These are phyloP conservation scores for Thielaviopsis musarum DNA, from an alignment of 2,329 filamentous ascomycete species.

Conservation along the genomic window DNA sequence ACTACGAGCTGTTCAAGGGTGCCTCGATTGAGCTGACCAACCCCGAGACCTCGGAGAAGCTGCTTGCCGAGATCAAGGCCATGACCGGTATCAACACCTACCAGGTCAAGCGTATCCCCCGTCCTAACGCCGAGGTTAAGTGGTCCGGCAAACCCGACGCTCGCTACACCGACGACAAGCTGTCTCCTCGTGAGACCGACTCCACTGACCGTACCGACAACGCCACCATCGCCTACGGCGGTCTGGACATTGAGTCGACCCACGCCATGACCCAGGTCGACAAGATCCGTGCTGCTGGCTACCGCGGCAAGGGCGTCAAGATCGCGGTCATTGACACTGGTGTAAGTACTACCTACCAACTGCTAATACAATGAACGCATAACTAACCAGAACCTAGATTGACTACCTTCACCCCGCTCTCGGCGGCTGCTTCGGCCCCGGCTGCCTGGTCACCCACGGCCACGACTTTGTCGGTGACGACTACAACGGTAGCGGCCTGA, in stretches of 20 bases:
- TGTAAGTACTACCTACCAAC: slow-evolving; percentile 21
- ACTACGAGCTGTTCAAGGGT: slow-evolving; percentile 36
- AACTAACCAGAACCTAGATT: slow-evolving; percentile 21
- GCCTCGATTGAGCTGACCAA: slow-evolving; percentile 36
- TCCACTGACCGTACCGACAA: not conserved
- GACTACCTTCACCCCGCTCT: slow-evolving; percentile 48
- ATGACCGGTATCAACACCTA: slow-evolving; percentile 32
- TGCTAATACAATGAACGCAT: not conserved
- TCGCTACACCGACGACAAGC: slow-evolving; percentile 1
- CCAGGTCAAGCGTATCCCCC: slow-evolving; percentile 29
- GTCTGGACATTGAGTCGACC: slow-evolving; percentile 22
- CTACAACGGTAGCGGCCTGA: slow-evolving; percentile 22
- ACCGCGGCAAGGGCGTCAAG: slow-evolving; percentile 34
- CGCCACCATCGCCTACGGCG: not conserved
- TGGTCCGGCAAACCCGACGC: slow-evolving; percentile 23
- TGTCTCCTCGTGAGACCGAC: slow-evolving; percentile 2
- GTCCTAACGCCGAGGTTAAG: slow-evolving; percentile 26
- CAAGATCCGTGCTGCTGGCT: slow-evolving; percentile 30
- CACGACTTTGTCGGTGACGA: slow-evolving; percentile 40
- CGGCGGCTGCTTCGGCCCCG: slow-evolving; percentile 45
- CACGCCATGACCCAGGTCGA: slow-evolving; percentile 41
- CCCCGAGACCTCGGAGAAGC: slow-evolving; percentile 25
- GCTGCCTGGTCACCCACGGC: slow-evolving; percentile 40
- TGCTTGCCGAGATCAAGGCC: slow-evolving; percentile 24
- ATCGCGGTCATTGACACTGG: slow-evolving; percentile 38